Evolutionary conservation across 2,329 filamentous ascomycete genomes (phyloP).

Genomic region (Fusarium dimerum): DNA sequence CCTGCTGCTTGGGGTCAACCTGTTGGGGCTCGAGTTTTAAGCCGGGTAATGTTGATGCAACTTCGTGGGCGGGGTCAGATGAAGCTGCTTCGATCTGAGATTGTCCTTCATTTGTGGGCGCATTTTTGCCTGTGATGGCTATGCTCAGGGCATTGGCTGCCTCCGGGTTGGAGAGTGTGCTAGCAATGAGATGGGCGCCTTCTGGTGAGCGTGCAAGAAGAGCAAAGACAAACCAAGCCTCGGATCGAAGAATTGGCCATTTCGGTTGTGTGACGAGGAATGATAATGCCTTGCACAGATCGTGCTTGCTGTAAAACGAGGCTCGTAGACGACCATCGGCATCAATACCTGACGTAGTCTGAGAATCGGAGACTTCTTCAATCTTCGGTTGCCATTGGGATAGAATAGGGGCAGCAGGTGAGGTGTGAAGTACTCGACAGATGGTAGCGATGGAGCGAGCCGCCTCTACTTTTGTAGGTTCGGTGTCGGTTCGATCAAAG

Average conservation of each 20-base stretch:
- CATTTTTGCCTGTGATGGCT: conserved; percentile 48
- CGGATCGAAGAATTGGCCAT: conserved; percentile 60
- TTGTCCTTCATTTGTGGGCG: conserved; percentile 16
- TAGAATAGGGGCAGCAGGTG: conserved; percentile 31
- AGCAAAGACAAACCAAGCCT: conserved; percentile 63
- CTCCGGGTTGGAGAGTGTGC: conserved; percentile 44
- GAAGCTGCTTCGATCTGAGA: conserved; percentile 17
- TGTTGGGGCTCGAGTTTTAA: conserved; percentile 50
- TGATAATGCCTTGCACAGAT: conserved; percentile 45
- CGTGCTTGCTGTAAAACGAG: conserved; percentile 49
- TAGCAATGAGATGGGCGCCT: conserved; percentile 48
- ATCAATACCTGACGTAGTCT: neutral
- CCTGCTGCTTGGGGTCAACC: conserved; percentile 44
- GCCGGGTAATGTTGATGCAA: conserved; percentile 28
- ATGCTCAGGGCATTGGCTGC: conserved; percentile 47
- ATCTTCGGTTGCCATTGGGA: conserved; percentile 37
- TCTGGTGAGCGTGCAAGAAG: conserved; percentile 56
- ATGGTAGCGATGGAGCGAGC: conserved; percentile 54
- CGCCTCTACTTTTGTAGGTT: conserved; percentile 61
- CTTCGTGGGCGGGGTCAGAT: conserved; percentile 10
- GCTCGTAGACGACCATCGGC: conserved; percentile 25
- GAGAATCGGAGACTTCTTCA: conserved; percentile 14
- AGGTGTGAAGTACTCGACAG: conserved; percentile 56
- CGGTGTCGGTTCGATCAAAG: conserved; percentile 41
- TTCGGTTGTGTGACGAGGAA: conserved; percentile 58